Percentiles rank a stretch among this genome's conserved stretches.
phyloP scores from a whole-genome alignment of 108 stramenopile genomes.

The Poteriospumella lacustris region DNA sequence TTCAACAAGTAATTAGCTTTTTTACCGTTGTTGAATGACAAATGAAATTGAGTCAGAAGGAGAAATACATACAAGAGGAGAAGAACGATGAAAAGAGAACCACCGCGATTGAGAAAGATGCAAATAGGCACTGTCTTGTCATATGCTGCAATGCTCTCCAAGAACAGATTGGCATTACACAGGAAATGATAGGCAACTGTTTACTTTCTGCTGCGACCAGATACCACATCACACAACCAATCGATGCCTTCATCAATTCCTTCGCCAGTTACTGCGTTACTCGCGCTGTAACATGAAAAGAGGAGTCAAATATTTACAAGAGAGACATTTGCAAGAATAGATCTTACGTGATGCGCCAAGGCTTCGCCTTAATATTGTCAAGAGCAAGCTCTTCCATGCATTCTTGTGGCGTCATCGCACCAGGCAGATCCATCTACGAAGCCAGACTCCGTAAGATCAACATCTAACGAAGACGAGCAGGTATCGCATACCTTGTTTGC shows the following conservation, averaged over 20 bases:
- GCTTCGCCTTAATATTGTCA: conserved; percentile 25
- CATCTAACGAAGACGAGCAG: background rate
- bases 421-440: conserved; percentile 45
- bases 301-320: no score
- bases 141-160: no score
- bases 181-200: no score
- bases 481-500: conserved; percentile 42
- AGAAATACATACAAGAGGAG: no score
- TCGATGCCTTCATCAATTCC: conserved; percentile 45
- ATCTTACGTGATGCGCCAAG: conserved; percentile 48
- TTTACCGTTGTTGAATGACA: no score
- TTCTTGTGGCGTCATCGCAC: conserved; percentile 43
- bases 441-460: background rate
- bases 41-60: no score
- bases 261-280: conserved; percentile 41
- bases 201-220: background rate
- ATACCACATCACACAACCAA: conserved; percentile 29
- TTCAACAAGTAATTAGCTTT: no score
- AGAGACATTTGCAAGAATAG: no score
- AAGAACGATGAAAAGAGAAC: no score
- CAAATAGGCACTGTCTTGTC: no score
- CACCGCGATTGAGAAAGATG: no score
- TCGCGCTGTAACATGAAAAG: conserved; percentile 3
- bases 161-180: no score
- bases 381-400: conserved; percentile 42